Evolutionary conservation across 257 asterid genomes (phyloP), one percentile per base, ranked within the genome.

Genomic region (Linaria vulgaris): DNA sequence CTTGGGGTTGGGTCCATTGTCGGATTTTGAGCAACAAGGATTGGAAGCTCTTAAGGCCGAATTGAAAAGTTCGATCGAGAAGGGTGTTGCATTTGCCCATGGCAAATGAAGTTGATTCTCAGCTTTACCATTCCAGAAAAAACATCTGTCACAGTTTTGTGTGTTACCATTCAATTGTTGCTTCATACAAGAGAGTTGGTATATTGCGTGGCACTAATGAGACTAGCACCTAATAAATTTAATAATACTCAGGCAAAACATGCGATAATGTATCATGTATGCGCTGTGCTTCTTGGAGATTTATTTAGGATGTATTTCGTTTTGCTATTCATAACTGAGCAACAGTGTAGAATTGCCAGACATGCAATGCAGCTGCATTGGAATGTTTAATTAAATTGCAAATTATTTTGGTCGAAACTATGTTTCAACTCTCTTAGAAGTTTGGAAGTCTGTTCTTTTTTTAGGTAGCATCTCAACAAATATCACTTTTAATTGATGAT

Each of bases 11-110:
- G 88, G 88, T 19, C 56, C 75, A 1, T 75, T 83, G 16, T 59
- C 86, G 0, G 95, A 83, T 30, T 86, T 16, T 1, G 95, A 86
- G 77, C 71, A 86, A 57, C 74, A 79, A 64, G 95, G 90, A 21
- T 52, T 86, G 34, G 88, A 86, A 67, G 82, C 88, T 56, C 84
- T 86, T 22, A 77, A 81, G 74, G 72, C 84, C 0, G 95, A 86
- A 63, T 72, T 86, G 41, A 76, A 73, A 58, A 27, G 81, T 61
- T 83, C 90, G 41, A 86, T 86, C 43, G 90, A 85, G 25, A 85
- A 85, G 67, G 94, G 94, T 25, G 61, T 85, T 59, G 64, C 79
- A 20, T 85, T 85, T 57, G 90, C 75, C 53, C 71, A 46, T 24
- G 71, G 68, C 20, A 78, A 62, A 69, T 82, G 47, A 76, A 49